Conservation (phyloP, 2,329 filamentous ascomycete species). For the Sclerotinia trifoliorum region DNA sequence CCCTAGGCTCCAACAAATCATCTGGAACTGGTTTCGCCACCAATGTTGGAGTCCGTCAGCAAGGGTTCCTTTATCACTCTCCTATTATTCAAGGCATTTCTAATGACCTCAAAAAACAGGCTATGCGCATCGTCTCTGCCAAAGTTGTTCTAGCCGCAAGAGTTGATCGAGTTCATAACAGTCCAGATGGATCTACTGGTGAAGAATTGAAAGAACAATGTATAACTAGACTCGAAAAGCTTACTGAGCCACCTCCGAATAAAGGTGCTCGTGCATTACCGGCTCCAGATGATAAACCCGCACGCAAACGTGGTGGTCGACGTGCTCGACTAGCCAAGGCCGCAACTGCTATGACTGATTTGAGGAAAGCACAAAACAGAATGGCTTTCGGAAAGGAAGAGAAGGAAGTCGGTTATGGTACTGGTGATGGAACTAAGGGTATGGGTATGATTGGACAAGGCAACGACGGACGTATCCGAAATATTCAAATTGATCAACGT, state of each 20-base stretch:
- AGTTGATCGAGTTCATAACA: conserved; percentile 81
- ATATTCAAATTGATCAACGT: conserved; percentile 85
- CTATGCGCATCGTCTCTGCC: conserved; percentile 89
- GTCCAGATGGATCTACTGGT: conserved; percentile 77
- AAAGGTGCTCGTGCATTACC: conserved; percentile 84
- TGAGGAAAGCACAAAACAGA: conserved; percentile 93
- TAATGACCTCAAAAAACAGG: conserved; percentile 84
- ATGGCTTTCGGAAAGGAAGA: conserved; percentile 97
- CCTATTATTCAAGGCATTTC: conserved; percentile 84
- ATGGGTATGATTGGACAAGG: conserved; percentile 92
- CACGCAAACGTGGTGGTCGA: conserved; percentile 86
- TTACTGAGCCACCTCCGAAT: conserved; percentile 88
- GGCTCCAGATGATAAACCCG: conserved; percentile 91
- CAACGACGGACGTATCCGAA: conserved; percentile 85
- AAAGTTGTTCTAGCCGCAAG: conserved; percentile 93
- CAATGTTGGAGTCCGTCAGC: conserved; percentile 85
- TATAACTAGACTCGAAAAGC: conserved; percentile 82
- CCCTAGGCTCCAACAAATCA: conserved; percentile 86
- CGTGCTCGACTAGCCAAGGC: conserved; percentile 93
- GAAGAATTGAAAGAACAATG: conserved; percentile 80
- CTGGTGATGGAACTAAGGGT: conserved; percentile 79
- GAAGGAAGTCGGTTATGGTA: conserved; percentile 86
- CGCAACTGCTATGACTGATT: conserved; percentile 92
- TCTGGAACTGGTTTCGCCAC: conserved; percentile 80
- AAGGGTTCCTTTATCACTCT: conserved; percentile 91